Conservation (phyloP, 371 early-diverging fungal species). For the Mucor racemosus region DNA sequence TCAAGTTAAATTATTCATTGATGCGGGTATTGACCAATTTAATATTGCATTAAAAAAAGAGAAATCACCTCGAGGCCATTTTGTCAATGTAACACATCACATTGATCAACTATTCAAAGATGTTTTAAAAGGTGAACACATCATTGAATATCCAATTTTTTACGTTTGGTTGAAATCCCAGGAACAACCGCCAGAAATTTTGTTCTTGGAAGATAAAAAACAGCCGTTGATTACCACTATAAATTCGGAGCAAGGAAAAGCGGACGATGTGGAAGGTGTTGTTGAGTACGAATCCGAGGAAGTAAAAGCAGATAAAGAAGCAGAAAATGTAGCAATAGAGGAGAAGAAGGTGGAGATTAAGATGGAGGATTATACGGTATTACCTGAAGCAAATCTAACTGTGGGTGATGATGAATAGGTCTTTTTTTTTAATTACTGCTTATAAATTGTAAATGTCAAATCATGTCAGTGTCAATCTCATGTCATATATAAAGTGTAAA, state of each 20-base stretch:
- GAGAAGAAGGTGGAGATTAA: neutral
- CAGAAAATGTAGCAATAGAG: neutral
- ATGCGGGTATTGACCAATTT: conserved; percentile 38
- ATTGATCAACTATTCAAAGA: conserved; percentile 31
- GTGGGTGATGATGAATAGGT: too few species aligned
- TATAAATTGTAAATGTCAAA: neutral
- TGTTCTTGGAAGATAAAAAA: conserved; percentile 37
- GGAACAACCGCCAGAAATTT: conserved; percentile 21
- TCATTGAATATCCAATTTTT: conserved; percentile 51
- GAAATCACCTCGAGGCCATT: conserved; percentile 30
- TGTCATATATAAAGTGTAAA: neutral
- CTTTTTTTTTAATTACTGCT: too few species aligned
- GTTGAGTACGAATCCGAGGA: neutral
- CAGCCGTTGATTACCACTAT: conserved; percentile 5
- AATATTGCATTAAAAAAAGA: conserved; percentile 46
- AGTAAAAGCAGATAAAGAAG: neutral
- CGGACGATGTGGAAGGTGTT: neutral
- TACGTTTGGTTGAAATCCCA: conserved; percentile 43
- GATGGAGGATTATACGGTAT: too few species aligned
- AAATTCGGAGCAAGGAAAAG: neutral
- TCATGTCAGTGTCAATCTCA: neutral
- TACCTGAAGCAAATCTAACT: too few species aligned
- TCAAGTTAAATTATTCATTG: conserved; percentile 36
- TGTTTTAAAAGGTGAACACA: conserved; percentile 33
- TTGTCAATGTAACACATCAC: conserved; percentile 33